A percentile compares a stretch with the other conserved stretches of the same genome.
These are phyloP conservation scores for Gaeumannomyces sp. DNA, from an alignment of 2,329 filamentous ascomycete genomes.

Conservation along the genomic window DNA sequence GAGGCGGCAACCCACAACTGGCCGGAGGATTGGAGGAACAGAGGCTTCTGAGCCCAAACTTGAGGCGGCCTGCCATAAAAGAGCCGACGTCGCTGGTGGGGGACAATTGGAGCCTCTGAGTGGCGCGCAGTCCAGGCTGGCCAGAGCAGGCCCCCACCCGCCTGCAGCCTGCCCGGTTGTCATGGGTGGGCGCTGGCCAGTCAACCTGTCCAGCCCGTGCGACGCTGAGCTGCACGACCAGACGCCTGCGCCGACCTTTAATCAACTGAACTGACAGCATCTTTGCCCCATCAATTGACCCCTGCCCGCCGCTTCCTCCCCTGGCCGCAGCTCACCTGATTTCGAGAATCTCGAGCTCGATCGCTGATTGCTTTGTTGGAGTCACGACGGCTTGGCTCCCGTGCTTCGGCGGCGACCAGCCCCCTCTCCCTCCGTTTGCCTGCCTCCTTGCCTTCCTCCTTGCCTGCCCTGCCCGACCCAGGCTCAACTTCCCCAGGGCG, in stretches of 20 bases:
- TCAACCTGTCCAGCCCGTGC: background rate
- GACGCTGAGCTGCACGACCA: background rate
- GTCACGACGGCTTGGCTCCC: slow-evolving; percentile 11
- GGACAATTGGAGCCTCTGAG: slow-evolving; percentile 17
- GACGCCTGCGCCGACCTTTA: background rate
- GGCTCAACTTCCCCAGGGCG: background rate
- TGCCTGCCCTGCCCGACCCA: background rate
- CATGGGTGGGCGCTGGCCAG: background rate
- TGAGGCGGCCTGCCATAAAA: slow-evolving; percentile 21
- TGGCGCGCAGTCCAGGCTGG: slow-evolving; percentile 14
- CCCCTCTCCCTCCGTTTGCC: background rate
- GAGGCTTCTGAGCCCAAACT: slow-evolving; percentile 12
- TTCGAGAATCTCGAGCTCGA: slow-evolving; percentile 9
- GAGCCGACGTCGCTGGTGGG: slow-evolving; percentile 4
- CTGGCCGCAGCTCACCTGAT: slow-evolving; percentile 19
- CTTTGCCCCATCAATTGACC: background rate
- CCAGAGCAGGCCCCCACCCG: background rate
- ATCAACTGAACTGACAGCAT: background rate
- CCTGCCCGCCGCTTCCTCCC: background rate
- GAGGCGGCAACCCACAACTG: background rate
- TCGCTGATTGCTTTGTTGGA: slow-evolving; percentile 8
- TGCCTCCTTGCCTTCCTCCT: background rate
- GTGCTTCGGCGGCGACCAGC: slow-evolving; percentile 1
- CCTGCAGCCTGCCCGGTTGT: background rate
- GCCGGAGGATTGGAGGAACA: background rate